Evolutionary conservation across 2,329 filamentous ascomycete species (phyloP), one percentile per base, ranked within the genome.

Genomic region (Epichloe uncinata): DNA sequence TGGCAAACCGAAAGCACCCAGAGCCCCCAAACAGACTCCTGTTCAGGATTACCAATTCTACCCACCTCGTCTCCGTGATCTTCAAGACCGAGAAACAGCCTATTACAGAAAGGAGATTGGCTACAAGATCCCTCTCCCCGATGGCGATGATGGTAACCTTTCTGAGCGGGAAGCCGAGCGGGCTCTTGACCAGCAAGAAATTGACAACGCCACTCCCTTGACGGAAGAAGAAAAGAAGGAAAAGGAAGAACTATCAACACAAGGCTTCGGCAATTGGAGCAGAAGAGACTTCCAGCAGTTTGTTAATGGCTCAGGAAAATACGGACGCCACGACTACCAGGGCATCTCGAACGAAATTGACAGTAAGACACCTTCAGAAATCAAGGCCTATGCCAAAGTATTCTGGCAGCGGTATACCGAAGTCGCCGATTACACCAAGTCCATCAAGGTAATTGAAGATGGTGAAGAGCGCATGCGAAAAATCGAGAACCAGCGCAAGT

Each of bases 1-100:
- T 54, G 78, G 86, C 26, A 96, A 96, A 66, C 90, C 91, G 8
- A 95, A 95, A 69, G 87, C 93, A 18, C 94, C 93, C n/a, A 82
- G 90, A 50, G 88, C 93, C 9, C 93, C 93, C 0, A 95, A 94
- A 69, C 93, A 98, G 64, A 81, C 95, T 47, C 73, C 82, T 4
- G 85, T 95, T 40, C 90, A 97, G 60, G 93, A 98, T 66, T 97
- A 95, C 66, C 93, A 98, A 61, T 98, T 98, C 71, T 98, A 95
- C 66, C 90, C 91, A 0, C 74, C 82, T 0, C 78, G 83, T 42
- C 79, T 98, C 9, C 80, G 83, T 30, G 89, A 96, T 58, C 75
- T 98, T 7, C 93, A 98, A 64, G 93, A 98, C 55, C 87, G 91
- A 60, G 93, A 98, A 69, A 98, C 93, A 0, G 91, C 93, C 0